Percentiles rank a stretch among this genome's conserved stretches.
Evolutionary conservation across 2,329 filamentous ascomycete genomes (phyloP).

Genomic region (Decorospora gaudefroyi): DNA sequence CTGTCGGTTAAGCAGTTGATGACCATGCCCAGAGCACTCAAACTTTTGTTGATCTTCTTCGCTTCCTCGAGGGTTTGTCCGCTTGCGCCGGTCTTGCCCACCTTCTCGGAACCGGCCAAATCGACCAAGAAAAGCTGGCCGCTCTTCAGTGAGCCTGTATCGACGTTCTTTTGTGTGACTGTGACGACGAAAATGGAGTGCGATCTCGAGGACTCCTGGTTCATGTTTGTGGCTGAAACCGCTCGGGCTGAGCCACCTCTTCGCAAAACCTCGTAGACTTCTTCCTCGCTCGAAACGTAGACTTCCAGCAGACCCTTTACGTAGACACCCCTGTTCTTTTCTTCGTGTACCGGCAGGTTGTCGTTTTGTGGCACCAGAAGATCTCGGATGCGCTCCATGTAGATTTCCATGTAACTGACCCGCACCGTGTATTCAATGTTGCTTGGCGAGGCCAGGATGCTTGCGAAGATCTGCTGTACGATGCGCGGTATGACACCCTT

Average conservation of each 20-base stretch:
- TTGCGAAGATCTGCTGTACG: conserved; percentile 95
- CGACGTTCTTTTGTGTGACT: conserved; percentile 95
- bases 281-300: conserved; percentile 92
- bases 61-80: conserved; percentile 97
- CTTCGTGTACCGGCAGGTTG: conserved; percentile 96
- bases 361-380: conserved; percentile 90
- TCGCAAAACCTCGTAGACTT: conserved; percentile 96
- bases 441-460: conserved; percentile 86
- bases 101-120: conserved; percentile 97
- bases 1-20: conserved; percentile 97
- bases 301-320: conserved; percentile 94
- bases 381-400: conserved; percentile 98
- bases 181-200: conserved; percentile 98
- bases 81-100: conserved; percentile 96
- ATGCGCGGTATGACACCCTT: conserved; percentile 97
- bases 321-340: conserved; percentile 94
- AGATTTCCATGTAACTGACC: conserved; percentile 99
- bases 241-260: conserved; percentile 85
- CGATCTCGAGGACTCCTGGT: conserved; percentile 95
- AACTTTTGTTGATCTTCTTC: conserved; percentile 99
- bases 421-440: conserved; percentile 99
- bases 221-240: conserved; percentile 99
- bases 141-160: conserved; percentile 93
- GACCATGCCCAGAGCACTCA: conserved; percentile 97
- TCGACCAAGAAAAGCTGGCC: conserved; percentile 97